These are phyloP conservation scores for Talaromyces proteolyticus DNA, from an alignment of 495 filamentous ascomycete species.

Conservation along the genomic window DNA sequence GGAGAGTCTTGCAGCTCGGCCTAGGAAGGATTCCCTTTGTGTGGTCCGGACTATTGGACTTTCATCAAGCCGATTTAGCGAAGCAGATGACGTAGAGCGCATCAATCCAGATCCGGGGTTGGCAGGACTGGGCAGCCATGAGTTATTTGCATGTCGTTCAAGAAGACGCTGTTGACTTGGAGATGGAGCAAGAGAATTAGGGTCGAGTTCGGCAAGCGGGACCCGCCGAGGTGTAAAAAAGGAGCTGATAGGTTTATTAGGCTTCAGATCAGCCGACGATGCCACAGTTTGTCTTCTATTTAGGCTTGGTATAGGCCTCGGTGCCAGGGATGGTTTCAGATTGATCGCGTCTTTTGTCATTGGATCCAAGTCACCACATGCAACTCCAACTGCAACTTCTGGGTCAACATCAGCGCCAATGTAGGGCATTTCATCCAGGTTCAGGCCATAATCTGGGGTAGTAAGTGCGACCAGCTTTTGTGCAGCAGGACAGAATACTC, in stretches of 20 bases:
- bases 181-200: conserved; percentile 73
- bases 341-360: conserved; percentile 72
- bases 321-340: conserved; percentile 22
- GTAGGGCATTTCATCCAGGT: conserved; percentile 63
- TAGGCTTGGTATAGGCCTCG: conserved; percentile 21
- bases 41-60: conserved; percentile 35
- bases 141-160: conserved; percentile 42
- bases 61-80: conserved; percentile 27
- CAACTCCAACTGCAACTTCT: conserved; percentile 66
- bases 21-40: conserved; percentile 39
- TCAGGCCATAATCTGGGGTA: conserved; percentile 49
- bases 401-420: conserved; percentile 69
- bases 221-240: conserved; percentile 75
- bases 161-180: conserved; percentile 60
- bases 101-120: conserved; percentile 22
- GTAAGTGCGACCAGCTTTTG: conserved; percentile 68
- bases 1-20: conserved; percentile 32
- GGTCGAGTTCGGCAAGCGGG: conserved; percentile 80
- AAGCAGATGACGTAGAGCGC: conserved; percentile 32
- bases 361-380: conserved; percentile 81
- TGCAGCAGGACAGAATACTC: conserved; percentile 79
- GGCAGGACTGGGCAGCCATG: conserved; percentile 46
- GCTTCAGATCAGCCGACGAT: conserved; percentile 52
- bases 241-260: conserved; percentile 60
- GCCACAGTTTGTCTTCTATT: conserved; percentile 35